Base-by-base conservation (phyloP, 352 stramenopile species). In the Blastocystis sp. region DNA sequence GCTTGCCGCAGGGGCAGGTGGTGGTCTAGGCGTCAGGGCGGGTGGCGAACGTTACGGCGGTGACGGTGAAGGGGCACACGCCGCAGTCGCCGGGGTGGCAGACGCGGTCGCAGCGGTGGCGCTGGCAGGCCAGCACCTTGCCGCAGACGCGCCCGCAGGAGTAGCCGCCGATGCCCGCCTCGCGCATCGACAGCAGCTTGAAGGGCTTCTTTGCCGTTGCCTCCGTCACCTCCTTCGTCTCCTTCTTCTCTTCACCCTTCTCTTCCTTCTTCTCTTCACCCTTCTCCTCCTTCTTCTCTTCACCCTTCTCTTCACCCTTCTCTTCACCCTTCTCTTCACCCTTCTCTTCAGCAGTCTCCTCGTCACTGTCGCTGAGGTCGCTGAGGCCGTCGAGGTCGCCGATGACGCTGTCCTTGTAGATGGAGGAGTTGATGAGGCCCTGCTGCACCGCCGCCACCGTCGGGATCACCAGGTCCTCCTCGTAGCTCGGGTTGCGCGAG, bases 81-180 rank as follows among this genome's bases (percentile, higher is more conserved):
- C 65, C 86, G 66, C 86, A 89, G 52, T 89, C 78, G n/a, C 87
- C 53, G 5, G 86, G 41, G 41, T 89, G 86, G 53, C 86, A 89
- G 40, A 80, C 65, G 21, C 40, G 19, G 34, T 89, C 56, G 79
- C 86, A 89, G 28, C 65, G 45, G 45, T 89, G 86, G 28, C 62
- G 65, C 19, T 66, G 41, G 48, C 86, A 89, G 3, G 23, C 81
- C 45, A 89, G 77, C 4, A 86, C 38, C 45, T 60, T 89, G 9
- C 78, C 78, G 40, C 78, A 88, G 62, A 88, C 38, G n/a, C 56
- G 23, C 9, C 78, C 78, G 48, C 78, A 88, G 61, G 59, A 77
- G 78, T 77, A 88, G 11, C 78, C 78, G 23, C 78, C 78, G 17
- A 79, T 53, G n/a, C 78, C 78, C 41, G 78, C 78, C 45, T 88